Conservation (phyloP, 2,329 filamentous ascomycete species). For the Apiospora koreana region DNA sequence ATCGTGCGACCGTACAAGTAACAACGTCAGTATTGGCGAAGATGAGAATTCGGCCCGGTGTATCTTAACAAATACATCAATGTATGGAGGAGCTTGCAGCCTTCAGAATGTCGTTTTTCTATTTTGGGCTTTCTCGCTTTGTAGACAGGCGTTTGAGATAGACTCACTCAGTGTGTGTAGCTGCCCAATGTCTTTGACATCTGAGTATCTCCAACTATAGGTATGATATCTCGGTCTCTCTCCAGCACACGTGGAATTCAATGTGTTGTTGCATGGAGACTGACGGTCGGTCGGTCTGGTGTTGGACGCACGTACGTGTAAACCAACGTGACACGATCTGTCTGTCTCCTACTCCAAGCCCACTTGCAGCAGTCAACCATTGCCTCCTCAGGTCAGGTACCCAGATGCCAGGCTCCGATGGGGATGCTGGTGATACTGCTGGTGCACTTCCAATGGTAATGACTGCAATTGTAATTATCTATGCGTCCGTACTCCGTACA, state of each 20-base stretch:
- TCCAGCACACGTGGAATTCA: not conserved
- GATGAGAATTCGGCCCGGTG: not conserved
- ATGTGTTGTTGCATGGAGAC: not conserved
- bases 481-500: not conserved
- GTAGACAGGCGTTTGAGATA: not conserved
- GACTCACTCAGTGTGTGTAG: not conserved
- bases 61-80: too few relatives aligned
- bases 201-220: not conserved
- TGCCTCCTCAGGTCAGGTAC: not conserved
- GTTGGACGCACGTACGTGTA: not conserved
- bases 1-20: not conserved
- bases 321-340: conserved; percentile 6
- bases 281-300: not conserved
- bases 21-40: not conserved
- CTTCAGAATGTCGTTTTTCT: not conserved
- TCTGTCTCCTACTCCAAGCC: not conserved
- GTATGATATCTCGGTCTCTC: not conserved
- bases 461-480: not conserved
- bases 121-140: not conserved
- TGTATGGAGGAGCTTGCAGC: not conserved
- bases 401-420: not conserved
- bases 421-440: not conserved
- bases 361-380: not conserved
- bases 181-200: not conserved
- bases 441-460: not conserved